Conservation (phyloP, 1,284 basidiomycete species). For the Austroboletus niveus region DNA sequence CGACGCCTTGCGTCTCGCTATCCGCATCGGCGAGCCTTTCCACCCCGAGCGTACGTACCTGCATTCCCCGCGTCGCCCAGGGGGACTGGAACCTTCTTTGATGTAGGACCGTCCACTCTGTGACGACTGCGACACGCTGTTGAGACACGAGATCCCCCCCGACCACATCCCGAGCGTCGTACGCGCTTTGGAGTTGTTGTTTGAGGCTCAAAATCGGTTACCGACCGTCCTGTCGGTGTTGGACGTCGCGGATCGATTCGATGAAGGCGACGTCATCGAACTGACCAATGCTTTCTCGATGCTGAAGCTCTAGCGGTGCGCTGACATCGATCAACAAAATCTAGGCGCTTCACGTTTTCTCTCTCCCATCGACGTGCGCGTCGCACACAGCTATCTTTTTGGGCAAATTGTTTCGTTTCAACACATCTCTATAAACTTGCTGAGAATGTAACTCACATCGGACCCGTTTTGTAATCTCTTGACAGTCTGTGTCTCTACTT, state of each 20-base stretch:
- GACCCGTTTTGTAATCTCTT: no score
- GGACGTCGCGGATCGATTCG: neutral
- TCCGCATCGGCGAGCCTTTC: neutral
- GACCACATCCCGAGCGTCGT: slow-evolving; percentile 26
- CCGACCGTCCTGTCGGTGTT: slow-evolving; percentile 1
- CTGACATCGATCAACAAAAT: neutral
- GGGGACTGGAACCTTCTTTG: neutral
- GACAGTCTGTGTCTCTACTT: no score
- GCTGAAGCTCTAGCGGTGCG: neutral
- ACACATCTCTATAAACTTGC: no score
- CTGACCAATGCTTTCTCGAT: slow-evolving; percentile 24
- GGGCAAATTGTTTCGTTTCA: no score
- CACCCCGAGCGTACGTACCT: no score
- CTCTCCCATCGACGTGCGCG: neutral
- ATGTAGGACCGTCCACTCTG: slow-evolving; percentile 20
- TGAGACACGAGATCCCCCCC: slow-evolving; percentile 18
- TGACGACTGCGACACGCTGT: slow-evolving; percentile 11
- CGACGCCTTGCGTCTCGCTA: neutral
- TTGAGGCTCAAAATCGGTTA: slow-evolving; percentile 12
- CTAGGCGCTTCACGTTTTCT: neutral
- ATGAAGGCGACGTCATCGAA: slow-evolving; percentile 15
- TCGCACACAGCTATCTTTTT: no score
- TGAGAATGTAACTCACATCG: no score
- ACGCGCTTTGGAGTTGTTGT: slow-evolving; percentile 15
- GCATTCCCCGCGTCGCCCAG: neutral